Evolutionary conservation across 495 filamentous ascomycete genomes (phyloP).

Genomic region (Stereocaulon alpinum): DNA sequence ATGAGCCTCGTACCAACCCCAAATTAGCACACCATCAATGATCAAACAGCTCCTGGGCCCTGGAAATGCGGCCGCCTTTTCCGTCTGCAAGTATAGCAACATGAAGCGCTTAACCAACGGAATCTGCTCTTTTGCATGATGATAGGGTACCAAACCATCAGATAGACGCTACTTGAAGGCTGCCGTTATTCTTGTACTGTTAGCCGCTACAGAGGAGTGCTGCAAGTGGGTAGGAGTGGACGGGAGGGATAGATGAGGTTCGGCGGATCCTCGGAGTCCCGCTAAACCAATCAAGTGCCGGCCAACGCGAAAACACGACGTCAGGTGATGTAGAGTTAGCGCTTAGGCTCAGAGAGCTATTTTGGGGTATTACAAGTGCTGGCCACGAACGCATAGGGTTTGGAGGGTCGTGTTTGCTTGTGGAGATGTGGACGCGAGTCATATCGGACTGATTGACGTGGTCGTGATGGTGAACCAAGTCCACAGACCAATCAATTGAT

Average conservation of each 20-base stretch:
- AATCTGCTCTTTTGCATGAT: neutral
- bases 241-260: constrained; percentile 2
- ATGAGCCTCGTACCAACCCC: neutral
- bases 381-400: no score
- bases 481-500: neutral
- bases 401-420: no score
- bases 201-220: constrained; percentile 3
- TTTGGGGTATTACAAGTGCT: neutral
- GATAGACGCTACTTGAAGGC: neutral
- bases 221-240: constrained; percentile 6
- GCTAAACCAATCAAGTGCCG: constrained; percentile 5
- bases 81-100: constrained; percentile 6
- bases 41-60: neutral
- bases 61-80: neutral
- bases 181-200: constrained; percentile 3
- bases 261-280: neutral
- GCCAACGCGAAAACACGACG: constrained; percentile 8
- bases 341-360: constrained; percentile 2
- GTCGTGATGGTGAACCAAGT: neutral
- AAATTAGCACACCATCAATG: constrained; percentile 8
- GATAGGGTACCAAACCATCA: constrained; percentile 1
- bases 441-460: neutral
- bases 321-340: constrained; percentile 7
- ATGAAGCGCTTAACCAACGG: neutral
- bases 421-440: neutral